Conservation (phyloP, 768 basidiomycete species). For the Cubamyces lactineus region DNA sequence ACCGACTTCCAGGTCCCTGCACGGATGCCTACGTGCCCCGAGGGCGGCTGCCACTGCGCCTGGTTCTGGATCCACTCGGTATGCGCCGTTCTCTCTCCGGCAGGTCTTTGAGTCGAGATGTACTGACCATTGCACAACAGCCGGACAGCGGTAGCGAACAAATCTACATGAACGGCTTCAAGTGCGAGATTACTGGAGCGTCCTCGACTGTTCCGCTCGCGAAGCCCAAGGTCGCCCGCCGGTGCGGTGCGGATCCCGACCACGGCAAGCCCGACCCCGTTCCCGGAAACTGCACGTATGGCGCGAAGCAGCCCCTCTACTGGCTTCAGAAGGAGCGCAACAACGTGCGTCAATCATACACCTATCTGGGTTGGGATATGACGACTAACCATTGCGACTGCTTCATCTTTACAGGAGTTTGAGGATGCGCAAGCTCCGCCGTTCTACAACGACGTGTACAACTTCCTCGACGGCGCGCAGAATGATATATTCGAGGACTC, state of each 20-base stretch:
- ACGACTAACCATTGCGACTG: not conserved
- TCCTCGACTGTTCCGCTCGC: conserved; percentile 56
- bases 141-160: conserved; percentile 63
- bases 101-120: not conserved
- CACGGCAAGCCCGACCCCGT: conserved; percentile 46
- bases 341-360: conserved; percentile 48
- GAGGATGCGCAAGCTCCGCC: conserved; percentile 64
- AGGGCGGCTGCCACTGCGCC: conserved; percentile 66
- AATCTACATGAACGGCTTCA: conserved; percentile 79
- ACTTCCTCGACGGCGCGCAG: conserved; percentile 73
- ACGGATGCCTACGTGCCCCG: conserved; percentile 68
- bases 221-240: conserved; percentile 56
- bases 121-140: conserved; percentile 19
- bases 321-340: conserved; percentile 68
- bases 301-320: conserved; percentile 70
- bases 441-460: conserved; percentile 70
- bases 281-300: conserved; percentile 71
- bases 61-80: conserved; percentile 76
- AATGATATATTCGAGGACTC: conserved; percentile 70
- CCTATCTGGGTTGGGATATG: not conserved
- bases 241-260: conserved; percentile 62
- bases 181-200: conserved; percentile 59
- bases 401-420: conserved; percentile 52
- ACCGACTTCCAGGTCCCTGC: conserved; percentile 71
- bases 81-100: not conserved